These are phyloP conservation scores for Coleophoma crateriformis DNA, from an alignment of 2,329 filamentous ascomycete genomes.

Conservation along the genomic window DNA sequence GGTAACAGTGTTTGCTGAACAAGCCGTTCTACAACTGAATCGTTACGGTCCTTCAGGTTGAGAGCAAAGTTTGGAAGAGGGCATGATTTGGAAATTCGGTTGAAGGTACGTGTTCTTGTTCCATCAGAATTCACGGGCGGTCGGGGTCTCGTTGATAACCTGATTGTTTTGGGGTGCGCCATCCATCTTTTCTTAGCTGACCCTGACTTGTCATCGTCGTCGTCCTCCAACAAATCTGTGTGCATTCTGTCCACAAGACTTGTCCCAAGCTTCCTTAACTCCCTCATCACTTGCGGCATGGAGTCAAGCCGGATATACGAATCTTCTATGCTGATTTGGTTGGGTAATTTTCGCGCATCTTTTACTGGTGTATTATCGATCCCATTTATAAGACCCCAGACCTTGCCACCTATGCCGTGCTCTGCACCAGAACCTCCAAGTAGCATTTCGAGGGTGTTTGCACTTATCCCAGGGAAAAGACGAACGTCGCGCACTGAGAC, in stretches of 20 bases:
- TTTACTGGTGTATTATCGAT: constrained; percentile 72
- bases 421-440: constrained; percentile 66
- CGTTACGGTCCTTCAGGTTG: constrained; percentile 49
- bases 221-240: constrained; percentile 58
- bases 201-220: constrained; percentile 11
- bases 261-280: constrained; percentile 61
- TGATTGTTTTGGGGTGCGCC: constrained; percentile 74
- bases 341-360: constrained; percentile 64
- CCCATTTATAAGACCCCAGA: constrained; percentile 79
- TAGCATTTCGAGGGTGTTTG: constrained; percentile 60
- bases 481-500: constrained; percentile 65
- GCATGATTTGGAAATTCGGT: constrained; percentile 69
- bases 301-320: constrained; percentile 72
- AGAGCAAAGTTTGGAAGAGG: constrained; percentile 73
- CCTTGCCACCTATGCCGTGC: constrained; percentile 62
- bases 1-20: constrained; percentile 63
- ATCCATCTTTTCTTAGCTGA: constrained; percentile 53
- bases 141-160: constrained; percentile 69
- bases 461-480: constrained; percentile 53
- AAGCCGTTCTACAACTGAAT: constrained; percentile 60
- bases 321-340: constrained; percentile 92
- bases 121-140: constrained; percentile 45
- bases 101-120: constrained; percentile 51
- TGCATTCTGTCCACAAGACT: constrained; percentile 77
- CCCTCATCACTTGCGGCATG: constrained; percentile 55